Base-by-base conservation (phyloP, 257 asterid species). In the Cruciata laevipes region DNA sequence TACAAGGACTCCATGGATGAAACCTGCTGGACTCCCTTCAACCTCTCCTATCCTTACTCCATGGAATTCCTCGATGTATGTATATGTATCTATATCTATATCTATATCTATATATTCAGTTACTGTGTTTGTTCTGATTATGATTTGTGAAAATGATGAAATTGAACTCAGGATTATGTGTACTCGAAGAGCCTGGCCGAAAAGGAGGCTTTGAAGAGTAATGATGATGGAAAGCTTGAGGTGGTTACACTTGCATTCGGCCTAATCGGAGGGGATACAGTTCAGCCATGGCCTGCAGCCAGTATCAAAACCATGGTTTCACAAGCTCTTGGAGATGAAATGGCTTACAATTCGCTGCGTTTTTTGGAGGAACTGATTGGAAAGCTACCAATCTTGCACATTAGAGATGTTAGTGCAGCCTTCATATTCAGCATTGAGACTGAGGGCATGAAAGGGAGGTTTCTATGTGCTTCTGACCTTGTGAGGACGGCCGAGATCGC, bases 261-360 rank as follows among this genome's bases (percentile, higher is more conserved):
- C 58, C 79, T 86, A 38, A 91, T 86, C 16, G 95, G 98, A 1
- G 95, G 91, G 38, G 85, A 72, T 3, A 77, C 85, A 14, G 13
- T 75, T 53, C 82, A 76, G 20, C 69, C 85, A 2, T 56, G 38
- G 24, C 9, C 75, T n/a, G 13, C 88, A 0, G 72, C 1, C 13
- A 85, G 83, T 80, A 44, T 61, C 74, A 66, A 2, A 0, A 8
- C 5, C 4, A 16, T 82, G 0, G 14, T 85, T 20, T 64, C 89
- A 6, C 83, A 75, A 21, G 66, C 69, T 7, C 32, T 69, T 1
- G 72, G 64, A 5, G 84, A 79, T 27, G 66, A 66, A 1, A 23
- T 0, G 4, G 0, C 40, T 0, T 82, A 80, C 35, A 30, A 65
- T 18, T 4, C 16, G 1, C 61, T 91, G 62, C 85, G 84, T 66